A percentile compares a stretch with the other conserved stretches of the same genome.
Conservation (phyloP, 345 rosid species). For the Populus pruinosa region DNA sequence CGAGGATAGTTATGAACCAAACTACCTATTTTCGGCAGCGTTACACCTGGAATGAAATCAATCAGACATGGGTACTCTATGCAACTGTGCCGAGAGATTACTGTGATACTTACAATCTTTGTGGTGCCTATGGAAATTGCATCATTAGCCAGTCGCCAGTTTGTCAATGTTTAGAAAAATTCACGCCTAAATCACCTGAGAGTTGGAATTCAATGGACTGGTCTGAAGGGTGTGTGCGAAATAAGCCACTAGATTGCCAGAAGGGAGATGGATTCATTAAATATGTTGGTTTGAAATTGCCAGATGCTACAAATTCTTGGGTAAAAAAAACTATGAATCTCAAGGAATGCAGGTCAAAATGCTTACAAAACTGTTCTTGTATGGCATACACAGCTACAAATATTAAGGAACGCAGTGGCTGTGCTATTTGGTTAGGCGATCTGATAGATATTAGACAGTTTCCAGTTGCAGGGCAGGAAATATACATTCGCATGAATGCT, state of each 20-base stretch:
- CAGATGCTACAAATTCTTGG: slow-evolving; percentile 14
- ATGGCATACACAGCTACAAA: slow-evolving; percentile 6
- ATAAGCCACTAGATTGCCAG: slow-evolving; percentile 1
- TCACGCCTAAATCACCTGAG: slow-evolving; percentile 2
- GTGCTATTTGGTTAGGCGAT: slow-evolving; percentile 17
- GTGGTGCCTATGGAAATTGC: slow-evolving; percentile 17
- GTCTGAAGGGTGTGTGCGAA: slow-evolving; percentile 12
- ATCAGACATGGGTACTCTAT: background rate
- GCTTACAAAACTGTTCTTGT: slow-evolving; percentile 20
- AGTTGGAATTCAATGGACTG: slow-evolving; percentile 4
- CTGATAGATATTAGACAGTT: slow-evolving; percentile 13
- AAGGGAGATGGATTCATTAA: slow-evolving; percentile 12
- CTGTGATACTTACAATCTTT: slow-evolving; percentile 4
- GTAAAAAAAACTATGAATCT: slow-evolving; percentile 5
- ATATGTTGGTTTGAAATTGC: slow-evolving; percentile 5
- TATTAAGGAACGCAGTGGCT: slow-evolving; percentile 13
- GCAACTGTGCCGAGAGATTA: background rate
- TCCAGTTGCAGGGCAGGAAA: background rate
- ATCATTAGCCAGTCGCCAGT: background rate
- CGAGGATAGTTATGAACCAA: slow-evolving; percentile 6
- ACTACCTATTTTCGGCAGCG: background rate
- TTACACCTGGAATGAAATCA: background rate
- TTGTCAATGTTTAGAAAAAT: slow-evolving; percentile 17
- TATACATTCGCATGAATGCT: slow-evolving; percentile 12
- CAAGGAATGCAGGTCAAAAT: slow-evolving; percentile 4